phyloP scores from a whole-genome alignment of 2,329 filamentous ascomycete species.

The Mariannaea sp. region DNA sequence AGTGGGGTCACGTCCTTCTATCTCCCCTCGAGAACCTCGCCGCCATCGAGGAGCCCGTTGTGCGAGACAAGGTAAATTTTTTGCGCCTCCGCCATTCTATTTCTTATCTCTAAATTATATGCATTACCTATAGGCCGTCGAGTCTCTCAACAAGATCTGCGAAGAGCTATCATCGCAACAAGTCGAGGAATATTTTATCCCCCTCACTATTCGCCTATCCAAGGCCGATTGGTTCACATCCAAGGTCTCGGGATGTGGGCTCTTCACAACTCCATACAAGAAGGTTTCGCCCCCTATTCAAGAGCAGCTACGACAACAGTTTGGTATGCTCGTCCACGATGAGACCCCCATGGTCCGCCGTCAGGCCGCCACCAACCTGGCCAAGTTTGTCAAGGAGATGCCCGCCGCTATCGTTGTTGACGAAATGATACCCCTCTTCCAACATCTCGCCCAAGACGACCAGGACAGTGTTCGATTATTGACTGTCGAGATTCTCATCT shows the following conservation, averaged over 20 bases:
- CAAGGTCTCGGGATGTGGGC: constrained; percentile 95
- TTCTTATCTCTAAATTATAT: constrained; percentile 9
- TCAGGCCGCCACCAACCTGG: constrained; percentile 93
- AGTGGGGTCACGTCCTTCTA: constrained; percentile 93
- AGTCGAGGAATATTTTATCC: constrained; percentile 97
- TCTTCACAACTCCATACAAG: constrained; percentile 91
- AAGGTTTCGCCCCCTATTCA: constrained; percentile 88
- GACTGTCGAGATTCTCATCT: constrained; percentile 94
- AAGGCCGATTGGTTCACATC: constrained; percentile 99
- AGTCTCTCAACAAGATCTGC: constrained; percentile 99
- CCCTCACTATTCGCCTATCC: constrained; percentile 90
- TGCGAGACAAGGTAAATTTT: constrained; percentile 91
- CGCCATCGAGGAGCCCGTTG: constrained; percentile 96
- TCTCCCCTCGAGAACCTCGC: constrained; percentile 97
- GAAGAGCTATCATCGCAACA: constrained; percentile 86
- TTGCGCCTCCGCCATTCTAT: constrained; percentile 4
- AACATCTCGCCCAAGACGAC: constrained; percentile 94
- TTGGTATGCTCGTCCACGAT: constrained; percentile 91
- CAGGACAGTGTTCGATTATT: constrained; percentile 96
- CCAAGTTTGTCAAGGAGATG: constrained; percentile 98
- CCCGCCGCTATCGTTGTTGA: constrained; percentile 88
- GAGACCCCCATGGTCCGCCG: constrained; percentile 99
- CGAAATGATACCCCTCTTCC: constrained; percentile 98
- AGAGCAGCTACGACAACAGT: constrained; percentile 89
- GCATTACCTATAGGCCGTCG: constrained; percentile 79